Evolutionary conservation across 345 rosid species (phyloP).

Genomic region (Isatis tinctoria): DNA sequence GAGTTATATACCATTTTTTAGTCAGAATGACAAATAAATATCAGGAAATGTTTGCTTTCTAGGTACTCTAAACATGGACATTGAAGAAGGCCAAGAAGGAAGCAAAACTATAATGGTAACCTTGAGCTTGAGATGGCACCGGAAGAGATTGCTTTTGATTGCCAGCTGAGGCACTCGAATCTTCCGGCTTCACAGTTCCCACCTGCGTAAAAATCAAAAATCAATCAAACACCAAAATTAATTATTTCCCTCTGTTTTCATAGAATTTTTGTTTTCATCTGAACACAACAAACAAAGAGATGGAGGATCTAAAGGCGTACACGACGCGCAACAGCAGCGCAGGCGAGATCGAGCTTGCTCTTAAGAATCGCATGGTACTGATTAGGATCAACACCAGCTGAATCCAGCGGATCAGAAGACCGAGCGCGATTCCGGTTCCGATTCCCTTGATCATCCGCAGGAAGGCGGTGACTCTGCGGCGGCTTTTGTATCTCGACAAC

Average conservation of each 20-base stretch:
- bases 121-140: conserved; percentile 39
- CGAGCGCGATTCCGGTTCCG: conserved; percentile 21
- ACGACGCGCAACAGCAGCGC: conserved; percentile 62
- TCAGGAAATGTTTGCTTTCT: not conserved
- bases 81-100: not conserved
- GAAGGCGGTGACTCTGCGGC: not conserved
- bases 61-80: not conserved
- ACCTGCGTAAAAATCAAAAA: conserved; percentile 33
- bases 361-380: conserved; percentile 63
- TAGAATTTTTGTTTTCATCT: not conserved
- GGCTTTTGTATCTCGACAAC: conserved; percentile 47
- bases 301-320: conserved; percentile 16
- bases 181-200: conserved; percentile 52
- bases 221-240: not conserved
- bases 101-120: conserved; percentile 16
- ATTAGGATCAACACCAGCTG: conserved; percentile 36
- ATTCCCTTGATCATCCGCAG: conserved; percentile 2
- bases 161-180: conserved; percentile 35
- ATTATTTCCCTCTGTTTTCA: not conserved
- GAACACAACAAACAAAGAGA: not conserved
- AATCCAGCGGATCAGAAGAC: conserved; percentile 28
- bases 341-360: conserved; percentile 65
- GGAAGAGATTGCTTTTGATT: conserved; percentile 32
- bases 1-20: not conserved
- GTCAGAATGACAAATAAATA: not conserved